Evolutionary conservation across 805 yeast species (phyloP), one percentile per base, ranked within the genome.

Genomic region (Ogataea polymorpha): DNA sequence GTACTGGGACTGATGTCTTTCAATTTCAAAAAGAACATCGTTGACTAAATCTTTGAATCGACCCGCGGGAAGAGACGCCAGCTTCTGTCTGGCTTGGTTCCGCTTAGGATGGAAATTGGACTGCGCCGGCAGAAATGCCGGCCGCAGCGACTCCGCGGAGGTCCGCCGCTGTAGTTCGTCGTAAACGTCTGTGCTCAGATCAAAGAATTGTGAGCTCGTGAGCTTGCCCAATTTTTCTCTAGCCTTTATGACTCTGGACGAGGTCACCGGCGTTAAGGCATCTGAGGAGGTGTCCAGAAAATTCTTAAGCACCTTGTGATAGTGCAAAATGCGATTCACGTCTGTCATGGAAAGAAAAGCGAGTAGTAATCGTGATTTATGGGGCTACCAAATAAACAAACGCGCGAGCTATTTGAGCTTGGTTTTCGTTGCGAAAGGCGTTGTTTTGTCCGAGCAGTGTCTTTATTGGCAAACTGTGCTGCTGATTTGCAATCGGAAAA

Each of bases 1-100:
- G 14, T 36, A 32, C 10, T 44, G 46, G 5, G 55, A 45, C 23
- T 52, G 55, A 34, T 62, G 54, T 30, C 96, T 76, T 55, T 84
- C 88, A 37, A 89, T 86, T 62, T 93, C 99, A 60, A 69, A 86
- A 31, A 85, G 70, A 31, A 93, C 89, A 60, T 93, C 99, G 43
- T 85, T 81, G 14, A 88, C 95, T 59, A 93, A 75, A 60, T 91
- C 99, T 53, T 82, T 82, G 66, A 93, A 93, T 46, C 98, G 67
- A 3, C 81, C 62, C 36, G 81, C 80, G 2, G 96, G 93, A 44
- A 93, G 74, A 35, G 86, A 79, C 5, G 96, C 83, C 51, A 93
- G 73, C 65, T 90, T 91, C 62, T 86, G 86, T 54, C 99, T 75
- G 2, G 99, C 98, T 62, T 89, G 95, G 59, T 93, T 95, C 57